Evolutionary conservation across 2,329 filamentous ascomycete genomes (phyloP).

Genomic region (Clarireedia hainanense): DNA sequence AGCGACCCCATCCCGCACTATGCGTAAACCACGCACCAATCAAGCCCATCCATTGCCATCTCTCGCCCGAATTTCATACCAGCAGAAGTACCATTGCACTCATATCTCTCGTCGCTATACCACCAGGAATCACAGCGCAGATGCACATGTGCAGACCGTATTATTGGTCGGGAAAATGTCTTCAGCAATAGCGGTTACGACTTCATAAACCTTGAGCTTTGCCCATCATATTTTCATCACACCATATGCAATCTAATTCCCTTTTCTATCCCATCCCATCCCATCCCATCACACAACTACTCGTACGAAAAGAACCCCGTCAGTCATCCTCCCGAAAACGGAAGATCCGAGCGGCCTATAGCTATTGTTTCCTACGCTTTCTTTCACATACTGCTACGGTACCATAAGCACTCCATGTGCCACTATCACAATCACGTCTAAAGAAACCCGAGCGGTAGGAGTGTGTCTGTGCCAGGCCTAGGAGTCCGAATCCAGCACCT

Average conservation of each 20-base stretch:
- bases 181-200: background rate
- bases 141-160: background rate
- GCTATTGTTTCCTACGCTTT: background rate
- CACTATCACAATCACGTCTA: background rate
- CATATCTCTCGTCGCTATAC: background rate
- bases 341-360: background rate
- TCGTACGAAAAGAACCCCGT: too few species aligned
- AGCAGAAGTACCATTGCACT: background rate
- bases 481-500: constrained; percentile 7
- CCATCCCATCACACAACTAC: too few species aligned
- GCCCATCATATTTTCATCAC: background rate
- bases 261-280: background rate
- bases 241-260: background rate
- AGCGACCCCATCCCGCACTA: too few species aligned
- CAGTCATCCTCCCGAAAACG: too few species aligned
- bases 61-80: too few species aligned
- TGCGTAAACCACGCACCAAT: too few species aligned
- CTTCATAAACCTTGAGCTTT: background rate
- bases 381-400: background rate
- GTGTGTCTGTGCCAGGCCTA: background rate
- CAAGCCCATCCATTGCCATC: too few species aligned
- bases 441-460: background rate
- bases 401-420: background rate
- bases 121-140: background rate
- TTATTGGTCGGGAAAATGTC: background rate